These are phyloP conservation scores for Sugiyamaella novakii DNA, from an alignment of 1,139 yeast genomes.

Conservation along the genomic window DNA sequence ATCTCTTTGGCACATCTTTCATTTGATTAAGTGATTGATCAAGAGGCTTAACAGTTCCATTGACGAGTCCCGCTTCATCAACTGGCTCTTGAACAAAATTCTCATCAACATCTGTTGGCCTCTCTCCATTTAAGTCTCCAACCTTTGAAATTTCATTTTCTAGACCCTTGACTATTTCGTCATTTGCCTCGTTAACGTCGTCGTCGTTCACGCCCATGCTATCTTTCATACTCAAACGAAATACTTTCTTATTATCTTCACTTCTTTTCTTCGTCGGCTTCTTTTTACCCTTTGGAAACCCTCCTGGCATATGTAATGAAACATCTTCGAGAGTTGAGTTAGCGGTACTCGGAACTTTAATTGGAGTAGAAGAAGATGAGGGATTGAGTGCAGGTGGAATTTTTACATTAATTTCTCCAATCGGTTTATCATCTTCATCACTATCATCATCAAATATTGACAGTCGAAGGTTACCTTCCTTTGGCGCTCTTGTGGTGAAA, in stretches of 20 bases:
- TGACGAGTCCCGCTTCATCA: too few relatives aligned
- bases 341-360: not conserved
- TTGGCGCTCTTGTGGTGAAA: not conserved
- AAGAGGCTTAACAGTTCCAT: too few relatives aligned
- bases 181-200: too few relatives aligned
- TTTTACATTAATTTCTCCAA: not conserved
- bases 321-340: constrained; percentile 11
- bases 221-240: constrained; percentile 13
- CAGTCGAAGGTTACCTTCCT: constrained; percentile 4
- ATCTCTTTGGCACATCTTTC: too few relatives aligned
- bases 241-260: not conserved
- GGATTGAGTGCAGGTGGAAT: not conserved
- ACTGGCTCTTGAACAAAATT: constrained; percentile 2
- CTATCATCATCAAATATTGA: constrained; percentile 20
- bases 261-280: not conserved
- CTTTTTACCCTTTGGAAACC: constrained; percentile 5
- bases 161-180: too few relatives aligned
- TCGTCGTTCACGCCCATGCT: too few relatives aligned
- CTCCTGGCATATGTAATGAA: constrained; percentile 14
- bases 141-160: too few relatives aligned
- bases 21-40: too few relatives aligned
- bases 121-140: too few relatives aligned
- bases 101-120: constrained; percentile 13
- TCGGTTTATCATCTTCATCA: constrained; percentile 1
- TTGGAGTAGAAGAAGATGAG: constrained; percentile 6